A percentile compares a stretch with the other conserved stretches of the same genome.
Conservation (phyloP, 345 rosid species). For the Corymbia maculata region DNA sequence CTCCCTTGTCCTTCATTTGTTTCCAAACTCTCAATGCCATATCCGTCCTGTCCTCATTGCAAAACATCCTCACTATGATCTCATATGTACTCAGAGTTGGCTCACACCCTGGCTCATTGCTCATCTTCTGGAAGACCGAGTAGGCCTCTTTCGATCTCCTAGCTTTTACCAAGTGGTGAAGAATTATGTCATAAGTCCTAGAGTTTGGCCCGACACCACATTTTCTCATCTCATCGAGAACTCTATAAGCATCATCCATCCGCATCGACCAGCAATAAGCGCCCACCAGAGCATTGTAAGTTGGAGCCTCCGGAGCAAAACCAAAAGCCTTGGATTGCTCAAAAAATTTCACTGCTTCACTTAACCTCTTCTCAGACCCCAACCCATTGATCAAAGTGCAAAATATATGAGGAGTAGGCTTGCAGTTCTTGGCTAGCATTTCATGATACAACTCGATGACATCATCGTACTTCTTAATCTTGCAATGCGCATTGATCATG, state of each 20-base stretch:
- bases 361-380: slow-evolving; percentile 53
- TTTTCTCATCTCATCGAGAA: slow-evolving; percentile 61
- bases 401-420: slow-evolving; percentile 63
- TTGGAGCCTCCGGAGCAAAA: slow-evolving; percentile 54
- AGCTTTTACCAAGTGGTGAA: slow-evolving; percentile 51
- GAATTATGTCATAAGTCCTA: slow-evolving; percentile 70
- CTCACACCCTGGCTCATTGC: slow-evolving; percentile 21
- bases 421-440: slow-evolving; percentile 50
- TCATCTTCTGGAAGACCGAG: slow-evolving; percentile 47
- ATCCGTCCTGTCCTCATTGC: slow-evolving; percentile 49
- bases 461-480: slow-evolving; percentile 40
- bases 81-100: slow-evolving; percentile 71
- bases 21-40: slow-evolving; percentile 62
- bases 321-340: slow-evolving; percentile 46
- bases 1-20: slow-evolving; percentile 64
- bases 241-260: slow-evolving; percentile 39
- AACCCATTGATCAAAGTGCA: slow-evolving; percentile 78
- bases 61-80: slow-evolving; percentile 79
- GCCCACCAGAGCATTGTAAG: slow-evolving; percentile 73
- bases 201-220: slow-evolving; percentile 53
- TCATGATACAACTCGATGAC: slow-evolving; percentile 46
- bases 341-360: slow-evolving; percentile 56
- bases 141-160: slow-evolving; percentile 46
- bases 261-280: slow-evolving; percentile 63
- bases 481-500: slow-evolving; percentile 63